These are phyloP conservation scores for Geotrichum europaeum DNA, from an alignment of 1,139 yeast species.

Conservation along the genomic window DNA sequence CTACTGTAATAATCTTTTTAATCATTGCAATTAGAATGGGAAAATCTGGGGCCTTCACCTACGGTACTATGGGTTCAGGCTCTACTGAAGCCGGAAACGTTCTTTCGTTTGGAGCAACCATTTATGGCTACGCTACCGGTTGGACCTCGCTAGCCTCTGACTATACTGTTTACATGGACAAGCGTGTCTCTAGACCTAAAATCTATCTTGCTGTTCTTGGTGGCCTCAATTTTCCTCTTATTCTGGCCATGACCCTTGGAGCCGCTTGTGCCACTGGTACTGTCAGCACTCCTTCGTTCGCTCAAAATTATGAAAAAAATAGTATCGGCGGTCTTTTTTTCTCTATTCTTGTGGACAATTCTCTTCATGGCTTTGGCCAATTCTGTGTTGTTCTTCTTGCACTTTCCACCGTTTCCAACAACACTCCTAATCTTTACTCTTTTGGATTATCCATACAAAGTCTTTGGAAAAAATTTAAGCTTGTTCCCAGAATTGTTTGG, in stretches of 20 bases:
- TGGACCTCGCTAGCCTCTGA: slow-evolving; percentile 94
- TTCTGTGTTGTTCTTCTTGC: slow-evolving; percentile 82
- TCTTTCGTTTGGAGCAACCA: slow-evolving; percentile 76
- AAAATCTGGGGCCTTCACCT: slow-evolving; percentile 54
- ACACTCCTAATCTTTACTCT: slow-evolving; percentile 89
- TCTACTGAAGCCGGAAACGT: slow-evolving; percentile 63
- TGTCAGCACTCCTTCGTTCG: slow-evolving; percentile 42
- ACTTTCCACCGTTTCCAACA: slow-evolving; percentile 80
- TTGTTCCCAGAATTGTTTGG: slow-evolving; percentile 79
- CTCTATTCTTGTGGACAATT: slow-evolving; percentile 67
- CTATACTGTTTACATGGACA: slow-evolving; percentile 80
- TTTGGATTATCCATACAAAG: slow-evolving; percentile 81
- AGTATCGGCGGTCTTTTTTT: slow-evolving; percentile 79
- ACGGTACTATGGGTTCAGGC: slow-evolving; percentile 41
- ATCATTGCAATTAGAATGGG: slow-evolving; percentile 73
- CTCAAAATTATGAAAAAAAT: slow-evolving; percentile 45
- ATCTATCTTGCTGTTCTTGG: slow-evolving; percentile 57
- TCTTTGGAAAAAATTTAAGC: slow-evolving; percentile 62
- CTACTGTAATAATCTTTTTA: slow-evolving; percentile 64
- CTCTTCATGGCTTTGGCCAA: slow-evolving; percentile 83
- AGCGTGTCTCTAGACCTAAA: slow-evolving; percentile 50
- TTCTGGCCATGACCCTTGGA: slow-evolving; percentile 73
- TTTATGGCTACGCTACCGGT: slow-evolving; percentile 89
- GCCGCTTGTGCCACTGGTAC: slow-evolving; percentile 78
- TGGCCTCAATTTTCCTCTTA: slow-evolving; percentile 63